These are phyloP conservation scores for Flaveria ramosissima DNA, from an alignment of 129 eudicot genomes.

Conservation along the genomic window DNA sequence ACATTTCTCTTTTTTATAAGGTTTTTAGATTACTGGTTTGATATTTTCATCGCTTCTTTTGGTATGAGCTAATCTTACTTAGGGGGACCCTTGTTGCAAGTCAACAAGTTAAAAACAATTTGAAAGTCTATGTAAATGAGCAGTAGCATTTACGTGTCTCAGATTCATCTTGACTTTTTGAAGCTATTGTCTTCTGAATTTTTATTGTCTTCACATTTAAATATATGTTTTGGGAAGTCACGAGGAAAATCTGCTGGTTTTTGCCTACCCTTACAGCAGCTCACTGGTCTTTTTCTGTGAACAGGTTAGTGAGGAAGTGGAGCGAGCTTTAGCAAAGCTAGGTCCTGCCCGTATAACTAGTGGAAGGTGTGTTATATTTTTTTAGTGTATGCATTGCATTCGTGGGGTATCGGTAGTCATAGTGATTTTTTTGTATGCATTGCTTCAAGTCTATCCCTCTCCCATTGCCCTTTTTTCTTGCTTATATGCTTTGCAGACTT, in stretches of 20 bases:
- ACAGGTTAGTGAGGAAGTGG: conserved; percentile 95
- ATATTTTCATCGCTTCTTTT: background rate
- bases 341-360: conserved; percentile 66
- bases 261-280: background rate
- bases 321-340: conserved; percentile 89
- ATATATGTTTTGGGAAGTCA: background rate
- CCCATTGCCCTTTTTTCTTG: background rate
- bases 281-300: conserved; percentile 24
- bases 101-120: background rate
- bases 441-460: background rate
- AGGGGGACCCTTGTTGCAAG: background rate
- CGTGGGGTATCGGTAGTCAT: conserved; percentile 1
- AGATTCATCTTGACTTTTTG: background rate
- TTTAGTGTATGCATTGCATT: background rate
- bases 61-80: background rate
- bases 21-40: background rate
- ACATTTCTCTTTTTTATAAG: background rate
- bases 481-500: background rate
- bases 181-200: conserved; percentile 5
- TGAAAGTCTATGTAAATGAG: background rate
- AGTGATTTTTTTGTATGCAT: conserved; percentile 4
- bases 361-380: conserved; percentile 59
- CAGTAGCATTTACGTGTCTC: conserved; percentile 7
- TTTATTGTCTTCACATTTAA: background rate
- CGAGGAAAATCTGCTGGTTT: background rate